Base-by-base conservation (phyloP, 208 protist genomes). In the Crithidia fasciculata region DNA sequence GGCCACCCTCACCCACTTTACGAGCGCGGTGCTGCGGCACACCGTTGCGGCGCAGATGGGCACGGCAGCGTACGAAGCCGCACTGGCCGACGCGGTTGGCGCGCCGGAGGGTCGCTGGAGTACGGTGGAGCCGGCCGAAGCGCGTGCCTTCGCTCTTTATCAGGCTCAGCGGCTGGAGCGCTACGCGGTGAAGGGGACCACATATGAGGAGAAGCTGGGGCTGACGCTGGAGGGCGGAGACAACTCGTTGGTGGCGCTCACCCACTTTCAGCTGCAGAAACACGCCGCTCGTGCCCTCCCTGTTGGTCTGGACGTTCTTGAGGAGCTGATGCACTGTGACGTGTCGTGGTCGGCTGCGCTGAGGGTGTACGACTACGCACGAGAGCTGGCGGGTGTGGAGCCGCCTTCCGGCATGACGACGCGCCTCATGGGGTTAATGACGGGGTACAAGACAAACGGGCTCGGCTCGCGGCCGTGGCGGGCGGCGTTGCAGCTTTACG, bases 401-500 rank as follows among this genome's bases (percentile, higher is more conserved):
- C 78, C 81, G 39, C 89, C 91, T 16, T 70, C 81, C 4, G 83
- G 86, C 59, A 91, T 96, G 91, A 82, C 78, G 16, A 77, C 91
- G 55, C 83, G 89, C 2, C 55, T 96, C 12, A 85, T 90, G 84
- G 80, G 81, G 2, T 80, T 96, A 37, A 92, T 94, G 91, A 93
- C 86, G 8, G 86, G 89, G 5, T 94, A 94, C 76, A 72, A 69
- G 37, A 92, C 76, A 15, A 86, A 87, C 47, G 76, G 78, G 28
- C 56, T 93, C 15, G 91, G 91, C 50, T 91, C 88, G 16, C 80
- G 91, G 2, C 89, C 91, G 50, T 96, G 91, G 89, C 8, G 10
- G 57, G 18, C 44, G 60, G 91, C 91, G 44, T 71, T 93, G 41
- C 18, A 57, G 53, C 54, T 96, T 43, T 96, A 96, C 81, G 61